Percentiles rank a stretch among this genome's conserved stretches.
Evolutionary conservation across 2,329 filamentous ascomycete species (phyloP).

Genomic region (Fusarium hainanense): DNA sequence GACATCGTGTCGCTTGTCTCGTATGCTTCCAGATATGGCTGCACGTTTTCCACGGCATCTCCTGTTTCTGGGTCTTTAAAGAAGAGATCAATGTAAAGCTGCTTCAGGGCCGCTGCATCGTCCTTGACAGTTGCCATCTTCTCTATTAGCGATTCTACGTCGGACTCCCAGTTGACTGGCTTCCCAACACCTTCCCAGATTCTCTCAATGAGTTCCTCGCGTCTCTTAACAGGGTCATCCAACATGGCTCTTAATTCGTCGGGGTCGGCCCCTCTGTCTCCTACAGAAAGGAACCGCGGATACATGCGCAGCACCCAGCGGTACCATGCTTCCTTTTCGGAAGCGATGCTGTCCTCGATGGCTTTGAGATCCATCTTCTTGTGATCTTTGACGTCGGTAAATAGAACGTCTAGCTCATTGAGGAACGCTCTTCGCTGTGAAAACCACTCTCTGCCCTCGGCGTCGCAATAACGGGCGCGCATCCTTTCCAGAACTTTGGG

Average conservation of each 20-base stretch:
- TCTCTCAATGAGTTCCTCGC: constrained; percentile 52
- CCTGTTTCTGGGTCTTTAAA: constrained; percentile 54
- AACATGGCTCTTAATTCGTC: constrained; percentile 52
- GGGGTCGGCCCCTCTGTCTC: constrained; percentile 45
- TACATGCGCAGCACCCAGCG: constrained; percentile 56
- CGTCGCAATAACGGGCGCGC: constrained; percentile 51
- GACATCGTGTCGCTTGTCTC: constrained; percentile 41
- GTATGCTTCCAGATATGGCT: constrained; percentile 56
- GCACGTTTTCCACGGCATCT: constrained; percentile 47
- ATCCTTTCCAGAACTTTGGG: constrained; percentile 59
- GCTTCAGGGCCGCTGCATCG: constrained; percentile 49
- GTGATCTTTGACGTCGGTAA: constrained; percentile 59
- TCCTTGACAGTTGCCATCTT: constrained; percentile 49
- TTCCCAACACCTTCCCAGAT: constrained; percentile 53
- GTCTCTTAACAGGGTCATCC: constrained; percentile 52
- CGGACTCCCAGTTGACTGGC: constrained; percentile 47
- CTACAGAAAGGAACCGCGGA: constrained; percentile 53
- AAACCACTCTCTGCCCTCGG: constrained; percentile 62
- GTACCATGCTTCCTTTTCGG: constrained; percentile 66
- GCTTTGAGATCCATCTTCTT: constrained; percentile 55
- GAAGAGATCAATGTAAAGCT: constrained; percentile 56
- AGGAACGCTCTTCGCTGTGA: constrained; percentile 60
- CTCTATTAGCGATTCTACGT: constrained; percentile 50
- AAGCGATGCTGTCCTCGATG: constrained; percentile 62
- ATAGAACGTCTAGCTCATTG: constrained; percentile 60